Conservation (phyloP, 1,284 basidiomycete species). For the Apiotrichum porosum region DNA sequence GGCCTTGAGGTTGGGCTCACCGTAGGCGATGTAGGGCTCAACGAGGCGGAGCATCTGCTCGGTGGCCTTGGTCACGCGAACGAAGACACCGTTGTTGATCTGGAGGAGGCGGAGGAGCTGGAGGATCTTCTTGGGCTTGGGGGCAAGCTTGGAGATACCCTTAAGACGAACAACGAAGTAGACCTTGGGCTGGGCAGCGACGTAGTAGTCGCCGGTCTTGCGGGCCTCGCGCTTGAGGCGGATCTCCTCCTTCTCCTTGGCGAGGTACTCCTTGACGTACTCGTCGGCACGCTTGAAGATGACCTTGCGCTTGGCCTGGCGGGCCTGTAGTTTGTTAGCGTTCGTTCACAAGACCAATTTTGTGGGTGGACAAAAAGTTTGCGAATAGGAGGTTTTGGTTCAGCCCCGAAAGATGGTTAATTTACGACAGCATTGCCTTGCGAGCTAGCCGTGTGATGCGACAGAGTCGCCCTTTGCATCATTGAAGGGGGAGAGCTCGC, state of each 20-base stretch:
- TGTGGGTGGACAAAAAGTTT: background rate
- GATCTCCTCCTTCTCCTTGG: conserved; percentile 93
- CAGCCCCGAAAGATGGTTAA: conserved; percentile 99
- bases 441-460: conserved; percentile 42
- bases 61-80: conserved; percentile 95
- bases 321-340: conserved; percentile 56
- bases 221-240: conserved; percentile 91
- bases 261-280: conserved; percentile 95
- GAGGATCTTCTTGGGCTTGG: conserved; percentile 98
- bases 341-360: background rate
- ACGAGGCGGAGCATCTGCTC: conserved; percentile 97
- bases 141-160: conserved; percentile 99
- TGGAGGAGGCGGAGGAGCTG: conserved; percentile 97
- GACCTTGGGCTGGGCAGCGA: conserved; percentile 92
- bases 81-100: conserved; percentile 99
- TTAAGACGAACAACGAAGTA: conserved; percentile 97
- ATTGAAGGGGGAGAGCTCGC: conserved; percentile 49
- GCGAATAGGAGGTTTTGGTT: conserved; percentile 31
- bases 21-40: conserved; percentile 95
- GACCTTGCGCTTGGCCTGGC: conserved; percentile 88
- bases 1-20: conserved; percentile 87
- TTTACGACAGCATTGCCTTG: conserved; percentile 68
- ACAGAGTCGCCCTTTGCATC: conserved; percentile 68
- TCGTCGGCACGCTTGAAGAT: conserved; percentile 99
- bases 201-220: conserved; percentile 91